Evolutionary conservation across 805 yeast species (phyloP).

Genomic region (Debaryomyces maramus): DNA sequence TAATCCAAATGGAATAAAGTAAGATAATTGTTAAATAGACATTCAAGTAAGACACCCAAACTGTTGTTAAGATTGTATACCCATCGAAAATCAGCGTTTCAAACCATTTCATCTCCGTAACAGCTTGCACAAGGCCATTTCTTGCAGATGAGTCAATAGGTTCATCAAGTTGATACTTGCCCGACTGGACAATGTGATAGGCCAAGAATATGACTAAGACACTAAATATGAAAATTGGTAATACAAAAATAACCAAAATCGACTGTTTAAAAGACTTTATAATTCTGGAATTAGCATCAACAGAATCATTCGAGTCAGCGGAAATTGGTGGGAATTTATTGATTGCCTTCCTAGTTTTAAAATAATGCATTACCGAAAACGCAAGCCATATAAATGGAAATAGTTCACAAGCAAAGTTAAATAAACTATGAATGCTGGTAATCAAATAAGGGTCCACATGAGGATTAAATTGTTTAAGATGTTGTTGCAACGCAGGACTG

Average conservation of each 20-base stretch:
- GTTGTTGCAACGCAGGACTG: neutral
- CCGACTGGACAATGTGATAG: neutral
- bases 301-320: conserved; percentile 12
- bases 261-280: conserved; percentile 25
- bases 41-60: conserved; percentile 12
- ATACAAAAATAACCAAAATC: conserved; percentile 23
- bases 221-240: conserved; percentile 19
- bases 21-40: conserved; percentile 13
- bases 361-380: conserved; percentile 19
- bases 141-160: too few relatives aligned
- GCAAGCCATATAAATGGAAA: conserved; percentile 15
- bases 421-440: neutral
- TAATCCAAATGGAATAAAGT: conserved; percentile 30
- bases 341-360: conserved; percentile 27
- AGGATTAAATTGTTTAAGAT: neutral
- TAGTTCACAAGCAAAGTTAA: neutral
- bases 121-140: too few relatives aligned
- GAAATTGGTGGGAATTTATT: conserved; percentile 28
- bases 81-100: too few relatives aligned
- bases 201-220: conserved; percentile 4
- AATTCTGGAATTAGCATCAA: conserved; percentile 11
- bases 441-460: neutral
- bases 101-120: too few relatives aligned
- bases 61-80: too few relatives aligned
- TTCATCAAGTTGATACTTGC: neutral